A percentile compares a stretch with the other conserved stretches of the same genome.
Conservation (phyloP, 2,329 filamentous ascomycete species). For the Coccinonectria pachysandricola region DNA sequence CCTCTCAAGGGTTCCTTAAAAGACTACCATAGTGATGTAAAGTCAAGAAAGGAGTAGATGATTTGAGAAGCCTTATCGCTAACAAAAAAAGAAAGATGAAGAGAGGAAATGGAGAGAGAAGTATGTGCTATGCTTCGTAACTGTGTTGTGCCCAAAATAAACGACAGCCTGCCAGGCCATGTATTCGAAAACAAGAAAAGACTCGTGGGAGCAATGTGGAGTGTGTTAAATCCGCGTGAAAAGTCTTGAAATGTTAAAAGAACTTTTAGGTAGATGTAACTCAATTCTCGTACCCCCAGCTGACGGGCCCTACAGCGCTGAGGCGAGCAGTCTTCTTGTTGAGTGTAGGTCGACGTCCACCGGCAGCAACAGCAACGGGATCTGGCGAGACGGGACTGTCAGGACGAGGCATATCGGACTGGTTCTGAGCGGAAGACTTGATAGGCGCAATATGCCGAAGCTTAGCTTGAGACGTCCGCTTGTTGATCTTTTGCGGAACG, state of each 20-base stretch:
- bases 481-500: conserved; percentile 1
- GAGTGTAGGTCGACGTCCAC: conserved; percentile 15
- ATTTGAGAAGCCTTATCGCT: too few species aligned
- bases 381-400: conserved; percentile 31
- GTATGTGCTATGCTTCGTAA: too few species aligned
- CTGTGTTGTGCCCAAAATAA: too few species aligned
- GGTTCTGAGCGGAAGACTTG: too few species aligned
- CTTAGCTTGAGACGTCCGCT: too few species aligned
- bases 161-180: too few species aligned
- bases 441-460: too few species aligned
- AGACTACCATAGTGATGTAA: too few species aligned
- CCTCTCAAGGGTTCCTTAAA: too few species aligned
- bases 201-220: conserved; percentile 3
- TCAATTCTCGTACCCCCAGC: conserved; percentile 16
- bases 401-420: conserved; percentile 26
- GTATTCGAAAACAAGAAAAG: conserved; percentile 5
- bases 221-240: too few species aligned
- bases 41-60: too few species aligned
- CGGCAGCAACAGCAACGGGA: conserved; percentile 20
- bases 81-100: conserved; percentile 6
- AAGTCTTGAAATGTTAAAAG: too few species aligned
- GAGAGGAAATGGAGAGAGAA: conserved; percentile 4
- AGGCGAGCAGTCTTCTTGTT: conserved; percentile 31
- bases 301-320: conserved; percentile 21
- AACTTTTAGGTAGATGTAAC: background rate